Evolutionary conservation across 331 rosid genomes (phyloP).

Genomic region (Rhamnella rubrinervis): DNA sequence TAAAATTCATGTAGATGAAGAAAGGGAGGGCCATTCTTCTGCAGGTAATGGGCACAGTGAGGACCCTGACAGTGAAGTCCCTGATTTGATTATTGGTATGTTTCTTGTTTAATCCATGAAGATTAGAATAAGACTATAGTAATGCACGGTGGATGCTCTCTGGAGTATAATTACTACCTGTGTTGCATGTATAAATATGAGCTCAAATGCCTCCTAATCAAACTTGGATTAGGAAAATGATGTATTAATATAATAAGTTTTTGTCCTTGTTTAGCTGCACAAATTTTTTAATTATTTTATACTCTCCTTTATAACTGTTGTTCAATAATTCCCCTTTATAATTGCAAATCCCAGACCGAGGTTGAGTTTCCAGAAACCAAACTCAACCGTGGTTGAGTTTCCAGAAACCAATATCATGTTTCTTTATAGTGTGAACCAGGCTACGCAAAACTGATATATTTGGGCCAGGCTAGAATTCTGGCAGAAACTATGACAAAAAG

Average conservation of each 20-base stretch:
- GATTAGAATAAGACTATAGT: constrained; percentile 3
- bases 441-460: not conserved
- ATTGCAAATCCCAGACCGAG: too few species aligned
- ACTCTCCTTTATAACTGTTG: not conserved
- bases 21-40: constrained; percentile 21
- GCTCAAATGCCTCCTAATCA: not conserved
- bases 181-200: not conserved
- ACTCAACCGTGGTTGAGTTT: too few species aligned
- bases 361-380: too few species aligned
- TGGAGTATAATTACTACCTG: not conserved
- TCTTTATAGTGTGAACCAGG: not conserved
- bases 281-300: not conserved
- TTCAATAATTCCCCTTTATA: not conserved
- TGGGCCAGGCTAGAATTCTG: not conserved
- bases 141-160: not conserved
- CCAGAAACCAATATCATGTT: not conserved
- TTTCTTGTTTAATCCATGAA: constrained; percentile 14
- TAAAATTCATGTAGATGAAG: constrained; percentile 25
- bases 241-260: not conserved
- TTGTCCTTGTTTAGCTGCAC: not conserved
- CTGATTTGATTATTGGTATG: constrained; percentile 28
- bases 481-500: not conserved
- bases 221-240: not conserved
- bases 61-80: constrained; percentile 28
- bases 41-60: constrained; percentile 19